Percentiles rank a stretch among this genome's conserved stretches.
These are phyloP conservation scores for Arabis alpina DNA, from an alignment of 345 rosid species.

Conservation along the genomic window DNA sequence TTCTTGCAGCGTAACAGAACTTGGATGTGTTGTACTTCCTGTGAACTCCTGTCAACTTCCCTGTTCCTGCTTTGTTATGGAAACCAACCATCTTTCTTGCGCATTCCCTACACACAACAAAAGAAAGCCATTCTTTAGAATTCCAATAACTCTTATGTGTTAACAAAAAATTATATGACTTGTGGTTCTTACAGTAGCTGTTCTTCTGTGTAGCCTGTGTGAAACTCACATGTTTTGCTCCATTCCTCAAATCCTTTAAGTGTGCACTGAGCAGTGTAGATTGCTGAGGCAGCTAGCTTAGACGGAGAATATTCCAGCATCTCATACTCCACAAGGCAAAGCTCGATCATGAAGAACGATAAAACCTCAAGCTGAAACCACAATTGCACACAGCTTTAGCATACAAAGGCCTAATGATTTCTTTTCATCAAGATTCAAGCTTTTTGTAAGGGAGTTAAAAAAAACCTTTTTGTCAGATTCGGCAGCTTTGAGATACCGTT, in stretches of 20 bases:
- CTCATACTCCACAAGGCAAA: slow-evolving; percentile 58
- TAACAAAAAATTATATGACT: background rate
- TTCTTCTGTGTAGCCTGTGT: slow-evolving; percentile 53
- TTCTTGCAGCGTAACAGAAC: slow-evolving; percentile 70
- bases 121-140: background rate
- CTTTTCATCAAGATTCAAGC: slow-evolving; percentile 2
- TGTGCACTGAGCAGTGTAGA: slow-evolving; percentile 62
- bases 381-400: slow-evolving; percentile 21
- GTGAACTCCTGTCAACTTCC: slow-evolving; percentile 84
- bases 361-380: slow-evolving; percentile 78
- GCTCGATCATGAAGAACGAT: slow-evolving; percentile 63
- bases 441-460: background rate
- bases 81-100: slow-evolving; percentile 70
- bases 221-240: slow-evolving; percentile 57
- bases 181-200: slow-evolving; percentile 50
- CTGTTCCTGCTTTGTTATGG: slow-evolving; percentile 75
- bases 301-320: slow-evolving; percentile 68
- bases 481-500: slow-evolving; percentile 84
- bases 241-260: slow-evolving; percentile 48
- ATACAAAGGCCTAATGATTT: slow-evolving; percentile 14
- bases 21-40: slow-evolving; percentile 83
- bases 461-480: slow-evolving; percentile 79
- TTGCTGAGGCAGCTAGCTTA: slow-evolving; percentile 64
- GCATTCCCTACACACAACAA: slow-evolving; percentile 58
- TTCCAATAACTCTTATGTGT: background rate